These are phyloP conservation scores for Botrytis hyacinthi DNA, from an alignment of 2,329 filamentous ascomycete species.

Conservation along the genomic window DNA sequence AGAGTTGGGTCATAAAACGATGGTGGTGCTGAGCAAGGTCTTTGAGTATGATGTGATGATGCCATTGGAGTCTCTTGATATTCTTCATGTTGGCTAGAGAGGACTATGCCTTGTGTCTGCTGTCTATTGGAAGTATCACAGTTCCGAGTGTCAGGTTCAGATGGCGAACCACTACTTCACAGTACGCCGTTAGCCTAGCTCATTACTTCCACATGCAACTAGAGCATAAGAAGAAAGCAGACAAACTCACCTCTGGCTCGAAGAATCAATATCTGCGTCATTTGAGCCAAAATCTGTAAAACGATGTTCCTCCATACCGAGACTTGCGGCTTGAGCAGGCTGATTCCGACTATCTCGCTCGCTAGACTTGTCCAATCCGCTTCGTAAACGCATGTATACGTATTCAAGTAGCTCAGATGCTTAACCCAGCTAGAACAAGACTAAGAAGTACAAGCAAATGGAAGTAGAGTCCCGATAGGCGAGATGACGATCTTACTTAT, in stretches of 20 bases:
- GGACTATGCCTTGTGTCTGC: too few relatives aligned
- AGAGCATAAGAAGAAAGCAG: background rate
- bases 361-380: conserved; percentile 16
- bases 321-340: background rate
- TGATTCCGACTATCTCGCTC: background rate
- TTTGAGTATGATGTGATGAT: background rate
- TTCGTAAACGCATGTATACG: conserved; percentile 25
- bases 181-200: background rate
- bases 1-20: background rate
- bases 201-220: background rate
- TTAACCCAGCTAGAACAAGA: background rate
- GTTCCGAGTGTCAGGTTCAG: background rate
- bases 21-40: background rate
- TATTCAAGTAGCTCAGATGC: background rate
- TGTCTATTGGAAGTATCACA: background rate
- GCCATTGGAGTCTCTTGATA: background rate
- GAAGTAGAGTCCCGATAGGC: background rate
- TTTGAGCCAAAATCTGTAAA: conserved; percentile 2
- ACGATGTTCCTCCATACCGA: conserved; percentile 13
- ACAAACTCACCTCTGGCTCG: conserved; percentile 6
- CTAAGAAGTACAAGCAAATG: background rate
- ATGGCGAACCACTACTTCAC: background rate
- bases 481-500: conserved; percentile 11
- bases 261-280: conserved; percentile 3
- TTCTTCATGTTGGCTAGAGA: background rate